Evolutionary conservation across 208 protist species (phyloP), one percentile per base, ranked within the genome.

Genomic region (Trypanosomatidae sp.): DNA sequence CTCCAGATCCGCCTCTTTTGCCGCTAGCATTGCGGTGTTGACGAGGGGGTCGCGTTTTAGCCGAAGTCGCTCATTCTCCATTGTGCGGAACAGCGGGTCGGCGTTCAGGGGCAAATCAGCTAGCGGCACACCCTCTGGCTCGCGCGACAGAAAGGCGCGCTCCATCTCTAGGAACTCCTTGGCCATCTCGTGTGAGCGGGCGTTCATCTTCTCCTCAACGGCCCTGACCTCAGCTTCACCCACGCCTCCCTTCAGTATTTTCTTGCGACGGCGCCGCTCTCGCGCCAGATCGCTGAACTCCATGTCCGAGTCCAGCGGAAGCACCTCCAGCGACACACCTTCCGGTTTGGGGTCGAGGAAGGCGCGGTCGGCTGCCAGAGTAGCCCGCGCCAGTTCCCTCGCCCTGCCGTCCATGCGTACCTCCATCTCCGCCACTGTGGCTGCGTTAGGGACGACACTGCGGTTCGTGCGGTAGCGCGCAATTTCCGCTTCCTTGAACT

Each of bases 401-500:
- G 81, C 80, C 13, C 86, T 83, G 64, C 74, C 76, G 12, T 82
- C 56, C 86, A 96, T 91, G 39, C 71, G 69, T 46, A 84, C 72
- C 59, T 84, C 74, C 69, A 85, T 82, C 15, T 94, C 86, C 0
- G 59, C 59, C 17, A 84, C 66, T 15, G 74, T 55, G 10, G 36
- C 53, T 4, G 44, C 41, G 47, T 80, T 64, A 0, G 83, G 80
- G 30, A 69, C 30, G 12, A 41, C 71, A 46, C 50, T 70, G 19
- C 79, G 76, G 25, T 74, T 71, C 67, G 83, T 81, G 69, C 77
- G 82, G 84, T 93, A 96, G 8, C 82, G 85, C 9, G 73, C 68
- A 15, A 92, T 89, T 62, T 96, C 91, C 7, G 83, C 82, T 50
- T 86, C 77, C 81, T 91, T 94, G 72, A 96, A 96, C 62, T 90